These are phyloP conservation scores for Lentinula detonsa DNA, from an alignment of 768 basidiomycete genomes.

Conservation along the genomic window DNA sequence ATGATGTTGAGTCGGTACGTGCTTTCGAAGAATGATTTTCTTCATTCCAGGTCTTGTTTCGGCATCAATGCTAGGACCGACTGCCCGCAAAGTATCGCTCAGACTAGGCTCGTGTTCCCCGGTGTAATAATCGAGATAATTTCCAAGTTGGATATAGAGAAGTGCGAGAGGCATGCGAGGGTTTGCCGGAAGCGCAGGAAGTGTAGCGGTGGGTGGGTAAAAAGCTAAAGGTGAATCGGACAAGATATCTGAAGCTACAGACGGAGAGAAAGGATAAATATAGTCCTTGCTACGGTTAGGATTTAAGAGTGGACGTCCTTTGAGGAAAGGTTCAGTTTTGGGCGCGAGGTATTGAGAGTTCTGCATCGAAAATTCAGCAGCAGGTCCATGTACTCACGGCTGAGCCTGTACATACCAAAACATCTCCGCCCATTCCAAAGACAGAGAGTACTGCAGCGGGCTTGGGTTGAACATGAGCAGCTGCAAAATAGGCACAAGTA, in stretches of 20 bases:
- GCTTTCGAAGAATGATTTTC: background rate
- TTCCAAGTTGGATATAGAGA: constrained; percentile 1
- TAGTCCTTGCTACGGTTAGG: background rate
- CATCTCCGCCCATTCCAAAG: constrained; percentile 59
- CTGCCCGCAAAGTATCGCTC: background rate
- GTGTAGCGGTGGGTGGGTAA: background rate
- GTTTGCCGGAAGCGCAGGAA: background rate
- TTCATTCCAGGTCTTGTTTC: background rate
- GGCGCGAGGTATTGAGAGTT: background rate
- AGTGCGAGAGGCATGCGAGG: constrained; percentile 1
- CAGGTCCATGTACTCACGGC: background rate
- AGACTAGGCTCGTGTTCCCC: background rate
- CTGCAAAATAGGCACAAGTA: constrained; percentile 59
- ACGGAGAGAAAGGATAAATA: background rate
- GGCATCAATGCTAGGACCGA: background rate
- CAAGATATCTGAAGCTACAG: background rate
- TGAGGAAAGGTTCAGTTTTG: background rate
- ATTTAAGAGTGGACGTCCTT: background rate
- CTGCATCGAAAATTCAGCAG: background rate
- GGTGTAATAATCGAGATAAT: background rate
- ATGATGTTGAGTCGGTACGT: constrained; percentile 23
- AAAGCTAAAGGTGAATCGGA: background rate
- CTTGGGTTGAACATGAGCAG: constrained; percentile 43
- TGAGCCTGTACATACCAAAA: constrained; percentile 29
- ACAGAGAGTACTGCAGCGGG: constrained; percentile 50